phyloP scores from a whole-genome alignment of 139 green algal genomes.

The Chlamydomonas applanata region DNA sequence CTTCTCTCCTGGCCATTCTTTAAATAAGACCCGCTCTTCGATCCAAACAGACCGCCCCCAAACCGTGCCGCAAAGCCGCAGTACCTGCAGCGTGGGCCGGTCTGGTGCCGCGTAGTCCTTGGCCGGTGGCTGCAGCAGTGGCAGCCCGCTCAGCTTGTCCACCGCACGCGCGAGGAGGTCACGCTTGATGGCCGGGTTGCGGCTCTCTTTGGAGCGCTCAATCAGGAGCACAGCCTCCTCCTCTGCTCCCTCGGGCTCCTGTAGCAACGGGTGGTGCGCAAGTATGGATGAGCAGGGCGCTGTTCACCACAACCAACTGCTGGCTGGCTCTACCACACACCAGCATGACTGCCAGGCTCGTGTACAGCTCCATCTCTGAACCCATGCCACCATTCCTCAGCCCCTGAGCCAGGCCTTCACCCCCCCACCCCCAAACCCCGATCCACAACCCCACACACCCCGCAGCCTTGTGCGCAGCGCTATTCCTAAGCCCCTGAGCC shows the following conservation, averaged over 20 bases:
- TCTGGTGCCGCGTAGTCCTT: slow-evolving; percentile 1
- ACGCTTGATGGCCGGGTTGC: slow-evolving; percentile 40
- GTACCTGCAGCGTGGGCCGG: slow-evolving; percentile 8
- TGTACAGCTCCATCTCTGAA: too few species aligned
- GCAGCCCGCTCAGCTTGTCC: slow-evolving; percentile 42
- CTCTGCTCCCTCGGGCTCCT: slow-evolving; percentile 33
- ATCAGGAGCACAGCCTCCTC: slow-evolving; percentile 53
- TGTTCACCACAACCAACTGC: too few species aligned
- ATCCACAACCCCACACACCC: too few species aligned
- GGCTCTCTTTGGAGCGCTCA: slow-evolving; percentile 55
- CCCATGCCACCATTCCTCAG: too few species aligned
- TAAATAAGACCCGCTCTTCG: too few species aligned
- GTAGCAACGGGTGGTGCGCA: background rate
- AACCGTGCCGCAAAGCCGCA: background rate
- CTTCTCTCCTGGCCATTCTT: too few species aligned
- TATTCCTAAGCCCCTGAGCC: background rate
- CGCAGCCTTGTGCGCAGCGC: too few species aligned
- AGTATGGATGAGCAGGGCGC: too few species aligned
- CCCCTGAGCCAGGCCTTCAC: too few species aligned
- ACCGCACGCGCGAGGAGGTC: slow-evolving; percentile 51
- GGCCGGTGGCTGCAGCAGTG: slow-evolving; percentile 21
- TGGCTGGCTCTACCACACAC: too few species aligned
- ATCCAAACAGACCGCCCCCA: too few species aligned
- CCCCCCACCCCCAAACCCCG: too few species aligned
- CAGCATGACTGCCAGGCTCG: background rate